phyloP scores from a whole-genome alignment of 1,284 basidiomycete species.

The Papiliotrema laurentii region DNA sequence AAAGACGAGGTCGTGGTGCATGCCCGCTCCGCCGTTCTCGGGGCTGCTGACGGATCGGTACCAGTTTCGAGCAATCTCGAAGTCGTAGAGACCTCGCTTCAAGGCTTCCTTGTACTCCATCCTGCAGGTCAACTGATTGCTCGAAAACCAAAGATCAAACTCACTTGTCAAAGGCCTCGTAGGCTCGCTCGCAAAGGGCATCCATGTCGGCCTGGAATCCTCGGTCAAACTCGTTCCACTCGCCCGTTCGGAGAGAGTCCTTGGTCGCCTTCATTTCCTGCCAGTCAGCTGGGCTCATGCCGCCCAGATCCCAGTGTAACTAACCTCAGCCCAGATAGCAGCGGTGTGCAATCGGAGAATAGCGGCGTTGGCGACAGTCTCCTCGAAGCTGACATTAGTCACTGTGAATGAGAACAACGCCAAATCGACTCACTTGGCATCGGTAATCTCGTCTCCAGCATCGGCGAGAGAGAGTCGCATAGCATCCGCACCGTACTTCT shows the following conservation, averaged over 20 bases:
- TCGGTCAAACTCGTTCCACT: conserved; percentile 61
- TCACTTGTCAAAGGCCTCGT: conserved; percentile 72
- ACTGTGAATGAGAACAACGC: not conserved
- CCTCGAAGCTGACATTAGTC: conserved; percentile 77
- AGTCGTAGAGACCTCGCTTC: conserved; percentile 94
- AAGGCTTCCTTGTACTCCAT: conserved; percentile 94
- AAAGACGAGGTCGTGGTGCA: conserved; percentile 73
- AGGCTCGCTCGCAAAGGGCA: conserved; percentile 72
- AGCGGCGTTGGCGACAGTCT: conserved; percentile 96
- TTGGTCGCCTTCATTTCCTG: conserved; percentile 67
- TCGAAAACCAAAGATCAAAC: conserved; percentile 34
- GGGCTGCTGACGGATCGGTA: conserved; percentile 90
- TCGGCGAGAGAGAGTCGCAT: conserved; percentile 90
- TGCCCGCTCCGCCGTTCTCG: conserved; percentile 59
- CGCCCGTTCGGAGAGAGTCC: conserved; percentile 63
- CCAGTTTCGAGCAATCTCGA: conserved; percentile 89
- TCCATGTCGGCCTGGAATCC: conserved; percentile 93
- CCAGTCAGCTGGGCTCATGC: too few species aligned
- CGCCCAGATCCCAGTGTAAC: too few species aligned
- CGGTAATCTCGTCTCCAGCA: conserved; percentile 95
- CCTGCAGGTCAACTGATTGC: conserved; percentile 50
- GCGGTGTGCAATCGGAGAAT: conserved; percentile 92
- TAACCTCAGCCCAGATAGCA: conserved; percentile 83
- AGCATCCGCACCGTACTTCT: conserved; percentile 55
- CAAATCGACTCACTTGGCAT: conserved; percentile 50